phyloP scores from a whole-genome alignment of 163 green algal species.

The Prototheca wickerhamii region DNA sequence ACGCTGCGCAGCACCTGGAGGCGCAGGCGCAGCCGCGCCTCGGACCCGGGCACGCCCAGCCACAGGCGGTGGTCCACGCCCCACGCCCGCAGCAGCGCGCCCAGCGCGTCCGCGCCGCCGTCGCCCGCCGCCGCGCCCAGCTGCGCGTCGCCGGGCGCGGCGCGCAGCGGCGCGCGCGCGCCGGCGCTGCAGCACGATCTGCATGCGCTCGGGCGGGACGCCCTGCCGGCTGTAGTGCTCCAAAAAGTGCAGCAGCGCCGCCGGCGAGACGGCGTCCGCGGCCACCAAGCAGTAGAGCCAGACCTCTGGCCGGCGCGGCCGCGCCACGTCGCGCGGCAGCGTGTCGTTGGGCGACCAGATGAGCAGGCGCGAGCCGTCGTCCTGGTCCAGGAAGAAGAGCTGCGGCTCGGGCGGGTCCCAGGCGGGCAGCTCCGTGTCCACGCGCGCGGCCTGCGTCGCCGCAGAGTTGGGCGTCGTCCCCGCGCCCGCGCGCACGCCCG shows the following conservation, averaged over 20 bases:
- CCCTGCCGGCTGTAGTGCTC: constrained; percentile 16
- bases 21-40: background rate
- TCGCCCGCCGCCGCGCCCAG: background rate
- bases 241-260: constrained; percentile 14
- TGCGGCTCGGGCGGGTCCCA: constrained; percentile 4
- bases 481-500: background rate
- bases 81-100: background rate
- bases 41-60: background rate
- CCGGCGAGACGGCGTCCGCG: background rate
- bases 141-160: no score
- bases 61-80: constrained; percentile 16
- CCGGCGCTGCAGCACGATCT: constrained; percentile 9
- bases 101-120: constrained; percentile 1
- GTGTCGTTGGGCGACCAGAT: constrained; percentile 17
- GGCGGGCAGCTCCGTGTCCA: background rate
- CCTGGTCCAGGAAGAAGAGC: constrained; percentile 8
- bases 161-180: background rate
- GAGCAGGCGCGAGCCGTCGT: background rate
- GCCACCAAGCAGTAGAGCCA: constrained; percentile 10
- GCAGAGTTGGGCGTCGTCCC: background rate
- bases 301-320: background rate
- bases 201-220: constrained; percentile 11
- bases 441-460: background rate
- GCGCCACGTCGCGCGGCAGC: constrained; percentile 11
- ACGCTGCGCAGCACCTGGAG: constrained; percentile 9